These are phyloP conservation scores for Naganishia sp. DNA, from an alignment of 1,284 basidiomycete genomes.

Conservation along the genomic window DNA sequence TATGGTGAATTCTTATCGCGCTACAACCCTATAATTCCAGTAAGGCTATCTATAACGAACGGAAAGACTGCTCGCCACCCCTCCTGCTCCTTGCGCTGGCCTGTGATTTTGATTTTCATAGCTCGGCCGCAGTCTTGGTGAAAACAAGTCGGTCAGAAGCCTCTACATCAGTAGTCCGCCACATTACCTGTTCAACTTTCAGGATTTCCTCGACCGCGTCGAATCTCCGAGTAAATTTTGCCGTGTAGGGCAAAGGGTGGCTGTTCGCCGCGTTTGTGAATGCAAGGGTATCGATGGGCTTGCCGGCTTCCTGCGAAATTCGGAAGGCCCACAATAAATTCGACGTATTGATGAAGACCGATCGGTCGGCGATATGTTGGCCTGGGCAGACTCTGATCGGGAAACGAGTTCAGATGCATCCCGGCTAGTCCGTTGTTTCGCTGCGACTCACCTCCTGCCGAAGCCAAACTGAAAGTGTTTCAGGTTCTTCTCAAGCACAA, in stretches of 20 bases:
- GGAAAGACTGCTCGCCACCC: no score
- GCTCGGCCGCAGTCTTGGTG: no score
- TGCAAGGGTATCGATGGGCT: constrained; percentile 35
- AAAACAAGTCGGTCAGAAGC: no score
- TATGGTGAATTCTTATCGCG: no score
- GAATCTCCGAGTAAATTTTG: constrained; percentile 19
- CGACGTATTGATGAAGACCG: constrained; percentile 48
- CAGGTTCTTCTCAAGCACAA: constrained; percentile 31
- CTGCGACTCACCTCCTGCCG: constrained; percentile 34
- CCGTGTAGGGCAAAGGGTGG: constrained; percentile 35
- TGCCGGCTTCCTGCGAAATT: constrained; percentile 37
- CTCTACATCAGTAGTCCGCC: background rate
- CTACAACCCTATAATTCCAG: no score
- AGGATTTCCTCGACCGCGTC: constrained; percentile 16
- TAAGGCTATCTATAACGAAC: no score
- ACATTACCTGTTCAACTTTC: constrained; percentile 8
- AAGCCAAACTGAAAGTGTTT: constrained; percentile 42
- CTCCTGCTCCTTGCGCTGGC: no score
- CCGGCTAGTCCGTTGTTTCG: background rate
- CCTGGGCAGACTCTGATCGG: constrained; percentile 46
- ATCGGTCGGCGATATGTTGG: constrained; percentile 49
- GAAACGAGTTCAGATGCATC: background rate
- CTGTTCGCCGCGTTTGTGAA: constrained; percentile 37
- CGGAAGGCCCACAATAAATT: constrained; percentile 49
- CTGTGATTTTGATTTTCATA: no score